phyloP scores from a whole-genome alignment of 208 protist species.

The Crithidia brevicula region DNA sequence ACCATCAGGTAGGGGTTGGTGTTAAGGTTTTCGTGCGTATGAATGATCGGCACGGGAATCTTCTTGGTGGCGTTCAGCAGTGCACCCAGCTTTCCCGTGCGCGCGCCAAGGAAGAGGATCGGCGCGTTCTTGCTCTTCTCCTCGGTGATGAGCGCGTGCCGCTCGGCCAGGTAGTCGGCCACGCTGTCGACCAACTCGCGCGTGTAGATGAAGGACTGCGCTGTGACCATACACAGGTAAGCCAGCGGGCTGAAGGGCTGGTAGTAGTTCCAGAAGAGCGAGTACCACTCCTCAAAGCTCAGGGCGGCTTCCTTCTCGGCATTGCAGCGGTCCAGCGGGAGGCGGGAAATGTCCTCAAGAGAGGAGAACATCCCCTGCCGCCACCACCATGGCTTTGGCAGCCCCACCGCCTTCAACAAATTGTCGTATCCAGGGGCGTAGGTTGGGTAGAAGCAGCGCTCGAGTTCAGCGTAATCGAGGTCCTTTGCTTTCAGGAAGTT shows the following conservation, averaged over 20 bases:
- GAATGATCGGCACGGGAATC: constrained; percentile 79
- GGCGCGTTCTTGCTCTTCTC: constrained; percentile 67
- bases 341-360: constrained; percentile 86
- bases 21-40: constrained; percentile 84
- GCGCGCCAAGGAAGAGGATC: constrained; percentile 83
- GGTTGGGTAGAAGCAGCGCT: constrained; percentile 83
- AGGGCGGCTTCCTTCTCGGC: constrained; percentile 57
- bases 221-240: constrained; percentile 84
- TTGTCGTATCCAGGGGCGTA: constrained; percentile 68
- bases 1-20: constrained; percentile 87
- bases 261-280: constrained; percentile 92
- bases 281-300: constrained; percentile 88
- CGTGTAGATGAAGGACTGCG: constrained; percentile 68
- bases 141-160: constrained; percentile 71
- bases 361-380: constrained; percentile 64
- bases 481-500: constrained; percentile 62
- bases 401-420: constrained; percentile 53
- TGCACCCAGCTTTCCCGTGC: constrained; percentile 77
- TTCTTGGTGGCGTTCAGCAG: constrained; percentile 80
- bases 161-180: constrained; percentile 78
- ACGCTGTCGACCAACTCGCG: constrained; percentile 76
- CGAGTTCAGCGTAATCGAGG: constrained; percentile 75
- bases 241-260: constrained; percentile 77
- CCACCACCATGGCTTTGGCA: constrained; percentile 78
- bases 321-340: constrained; percentile 81